Evolutionary conservation across 2,329 filamentous ascomycete genomes (phyloP), one percentile per base, ranked within the genome.

Genomic region (Tympanopsis confertula): DNA sequence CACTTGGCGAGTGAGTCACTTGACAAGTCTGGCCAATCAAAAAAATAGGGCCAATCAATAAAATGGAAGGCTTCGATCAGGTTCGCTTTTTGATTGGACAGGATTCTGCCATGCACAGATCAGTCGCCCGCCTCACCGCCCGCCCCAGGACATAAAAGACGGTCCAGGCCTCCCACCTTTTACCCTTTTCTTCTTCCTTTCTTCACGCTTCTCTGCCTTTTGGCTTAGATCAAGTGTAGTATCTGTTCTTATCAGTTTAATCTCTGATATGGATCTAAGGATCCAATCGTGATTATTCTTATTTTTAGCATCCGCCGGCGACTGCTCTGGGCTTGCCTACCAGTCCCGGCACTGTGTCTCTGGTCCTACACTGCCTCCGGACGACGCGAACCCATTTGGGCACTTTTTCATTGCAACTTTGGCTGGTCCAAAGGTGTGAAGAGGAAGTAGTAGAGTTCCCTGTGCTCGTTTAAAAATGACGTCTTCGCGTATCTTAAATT

Each of bases 301-400:
- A 41, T 43, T 41, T 43, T 37, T 43, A 32, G n/a, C 33, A 5
- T 20, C 35, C 13, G 29, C 22, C 33, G 18, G 4, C 24, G n/a
- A 14, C 20, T 29, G 22, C 41, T 41, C 41, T 41, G 28, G 20
- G 41, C 41, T 43, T 43, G 41, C 39, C 37, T 33, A 42, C 29
- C 38, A 17, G 37, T 17, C 35, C 29, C 19, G 22, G 20, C 41
- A 41, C 41, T 30, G 41, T 43, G 41, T 41, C 41, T 41, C 39
- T 37, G 30, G 41, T 43, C 38, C 38, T 38, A 37, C 41, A 43
- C 41, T 41, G 36, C 35, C 35, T 43, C 37, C 30, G 37, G 39
- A 38, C 39, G 41, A 41, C 41, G 41, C 39, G 28, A 43, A 28
- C 22, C n/a, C n/a, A n/a, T n/a, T n/a, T n/a, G n/a, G n/a, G n/a